Conservation (phyloP, 2,329 filamentous ascomycete genomes). For the Coniosporium uncinatum region DNA sequence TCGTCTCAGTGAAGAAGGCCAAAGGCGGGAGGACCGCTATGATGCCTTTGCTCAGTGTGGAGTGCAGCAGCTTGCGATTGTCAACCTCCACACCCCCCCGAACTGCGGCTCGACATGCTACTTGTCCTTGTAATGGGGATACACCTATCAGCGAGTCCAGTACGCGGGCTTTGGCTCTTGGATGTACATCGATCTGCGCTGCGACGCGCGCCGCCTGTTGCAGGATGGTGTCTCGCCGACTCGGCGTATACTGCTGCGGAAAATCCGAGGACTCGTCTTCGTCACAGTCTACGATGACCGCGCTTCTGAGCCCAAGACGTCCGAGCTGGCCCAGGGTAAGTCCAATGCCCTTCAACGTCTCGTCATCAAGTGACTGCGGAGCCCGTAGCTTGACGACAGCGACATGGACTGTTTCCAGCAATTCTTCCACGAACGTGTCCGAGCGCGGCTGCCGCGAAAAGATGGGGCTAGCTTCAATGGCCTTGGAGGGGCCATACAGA, state of each 20-base stretch:
- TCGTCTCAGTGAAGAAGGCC: constrained; percentile 47
- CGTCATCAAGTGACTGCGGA: constrained; percentile 65
- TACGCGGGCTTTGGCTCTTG: constrained; percentile 61
- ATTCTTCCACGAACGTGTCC: constrained; percentile 27
- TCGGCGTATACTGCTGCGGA: constrained; percentile 16
- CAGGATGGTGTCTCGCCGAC: constrained; percentile 38
- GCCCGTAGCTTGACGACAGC: constrained; percentile 81
- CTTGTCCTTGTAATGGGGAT: constrained; percentile 21
- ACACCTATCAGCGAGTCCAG: constrained; percentile 51
- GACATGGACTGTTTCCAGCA: constrained; percentile 56
- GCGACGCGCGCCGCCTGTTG: constrained; percentile 69
- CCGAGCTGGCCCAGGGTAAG: constrained; percentile 81
- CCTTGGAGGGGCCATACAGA: constrained; percentile 51
- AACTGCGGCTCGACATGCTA: constrained; percentile 23
- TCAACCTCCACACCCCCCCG: constrained; percentile 30
- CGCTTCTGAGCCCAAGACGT: constrained; percentile 73
- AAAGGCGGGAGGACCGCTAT: constrained; percentile 66
- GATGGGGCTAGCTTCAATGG: constrained; percentile 52
- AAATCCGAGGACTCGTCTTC: constrained; percentile 26
- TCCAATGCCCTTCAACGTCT: constrained; percentile 68
- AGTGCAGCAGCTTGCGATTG: constrained; percentile 48
- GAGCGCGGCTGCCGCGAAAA: constrained; percentile 43
- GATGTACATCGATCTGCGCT: constrained; percentile 67
- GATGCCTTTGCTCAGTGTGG: constrained; percentile 60
- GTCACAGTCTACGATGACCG: constrained; percentile 75